These are phyloP conservation scores for Kitagawia praeruptora DNA, from an alignment of 129 eudicot genomes.

Conservation along the genomic window DNA sequence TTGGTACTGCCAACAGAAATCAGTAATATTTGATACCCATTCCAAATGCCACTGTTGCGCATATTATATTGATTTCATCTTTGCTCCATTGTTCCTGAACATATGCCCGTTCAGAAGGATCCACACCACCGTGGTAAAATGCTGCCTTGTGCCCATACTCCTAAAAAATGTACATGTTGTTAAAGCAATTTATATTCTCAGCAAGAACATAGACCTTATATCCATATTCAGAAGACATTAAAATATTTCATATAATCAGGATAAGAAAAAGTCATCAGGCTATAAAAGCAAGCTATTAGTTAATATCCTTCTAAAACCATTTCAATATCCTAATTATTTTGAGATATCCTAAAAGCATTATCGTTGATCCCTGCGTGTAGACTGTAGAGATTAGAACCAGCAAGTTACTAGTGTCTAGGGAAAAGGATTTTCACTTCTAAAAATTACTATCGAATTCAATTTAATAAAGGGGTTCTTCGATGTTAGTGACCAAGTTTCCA, in stretches of 20 bases:
- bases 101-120: slow-evolving; percentile 59
- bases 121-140: slow-evolving; percentile 96
- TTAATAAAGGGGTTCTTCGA: background rate
- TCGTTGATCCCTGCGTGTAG: background rate
- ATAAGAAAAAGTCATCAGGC: background rate
- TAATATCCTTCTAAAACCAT: background rate
- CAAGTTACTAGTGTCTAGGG: background rate
- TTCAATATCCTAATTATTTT: background rate
- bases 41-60: slow-evolving; percentile 99
- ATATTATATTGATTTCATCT: slow-evolving; percentile 83
- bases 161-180: slow-evolving; percentile 34
- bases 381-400: background rate
- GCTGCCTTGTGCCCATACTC: slow-evolving; percentile 87
- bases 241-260: background rate
- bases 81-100: slow-evolving; percentile 94
- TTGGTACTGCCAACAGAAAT: slow-evolving; percentile 5
- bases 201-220: background rate
- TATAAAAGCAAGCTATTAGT: background rate
- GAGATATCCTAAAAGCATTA: background rate
- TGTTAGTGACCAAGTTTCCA: background rate
- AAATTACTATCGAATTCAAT: background rate
- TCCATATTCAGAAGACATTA: background rate
- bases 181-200: slow-evolving; percentile 10
- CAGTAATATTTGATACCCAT: slow-evolving; percentile 56
- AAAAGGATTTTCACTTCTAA: background rate